These are phyloP conservation scores for Penicillium sp. DNA, from an alignment of 2,329 filamentous ascomycete genomes.

Conservation along the genomic window DNA sequence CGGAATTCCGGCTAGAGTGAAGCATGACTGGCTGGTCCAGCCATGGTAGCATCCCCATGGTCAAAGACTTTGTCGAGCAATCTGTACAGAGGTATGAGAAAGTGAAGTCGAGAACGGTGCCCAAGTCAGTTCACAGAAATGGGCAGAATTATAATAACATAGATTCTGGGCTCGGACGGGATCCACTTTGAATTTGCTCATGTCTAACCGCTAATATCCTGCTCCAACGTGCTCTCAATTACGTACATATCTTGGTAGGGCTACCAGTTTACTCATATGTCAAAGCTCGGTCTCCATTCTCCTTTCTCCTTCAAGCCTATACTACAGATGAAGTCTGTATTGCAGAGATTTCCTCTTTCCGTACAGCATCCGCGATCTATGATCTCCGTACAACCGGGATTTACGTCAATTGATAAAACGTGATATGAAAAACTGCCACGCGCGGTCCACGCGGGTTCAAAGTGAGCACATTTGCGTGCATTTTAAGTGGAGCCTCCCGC, in stretches of 20 bases:
- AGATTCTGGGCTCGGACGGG: background rate
- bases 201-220: background rate
- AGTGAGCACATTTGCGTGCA: slow-evolving; percentile 18
- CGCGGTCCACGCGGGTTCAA: background rate
- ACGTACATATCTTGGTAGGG: background rate
- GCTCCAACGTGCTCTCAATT: background rate
- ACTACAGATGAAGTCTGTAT: background rate
- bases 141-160: slow-evolving; percentile 9
- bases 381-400: background rate
- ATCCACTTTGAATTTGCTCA: slow-evolving; percentile 2
- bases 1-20: slow-evolving; percentile 20
- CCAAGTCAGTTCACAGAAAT: background rate
- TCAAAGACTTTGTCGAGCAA: background rate
- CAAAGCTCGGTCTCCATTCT: background rate
- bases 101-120: background rate
- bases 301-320: background rate
- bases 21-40: slow-evolving; percentile 24
- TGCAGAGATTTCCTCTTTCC: background rate
- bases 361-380: too few relatives aligned
- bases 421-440: background rate
- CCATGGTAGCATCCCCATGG: slow-evolving; percentile 20
- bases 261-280: background rate
- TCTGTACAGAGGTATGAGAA: background rate
- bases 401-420: too few relatives aligned
- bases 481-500: slow-evolving; percentile 13